Percentiles rank a stretch among this genome's conserved stretches.
Conservation (phyloP, 78 protist species). For the Bodo saltans region DNA sequence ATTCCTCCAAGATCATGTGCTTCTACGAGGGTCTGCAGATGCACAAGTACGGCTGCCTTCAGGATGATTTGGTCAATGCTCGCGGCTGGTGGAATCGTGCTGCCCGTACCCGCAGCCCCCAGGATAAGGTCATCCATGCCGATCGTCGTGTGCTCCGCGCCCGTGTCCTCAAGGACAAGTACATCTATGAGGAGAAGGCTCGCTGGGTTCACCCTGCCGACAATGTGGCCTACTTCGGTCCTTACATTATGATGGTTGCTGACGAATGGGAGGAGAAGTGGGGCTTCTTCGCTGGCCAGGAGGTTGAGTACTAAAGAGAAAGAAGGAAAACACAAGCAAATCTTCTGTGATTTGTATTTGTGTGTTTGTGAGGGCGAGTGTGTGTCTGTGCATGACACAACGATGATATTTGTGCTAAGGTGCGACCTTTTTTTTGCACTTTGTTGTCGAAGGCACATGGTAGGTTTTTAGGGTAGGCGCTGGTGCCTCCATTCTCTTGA, state of each 20-base stretch:
- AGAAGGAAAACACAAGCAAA: background rate
- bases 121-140: background rate
- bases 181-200: background rate
- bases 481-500: no score
- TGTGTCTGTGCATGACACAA: no score
- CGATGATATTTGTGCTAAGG: no score
- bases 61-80: background rate
- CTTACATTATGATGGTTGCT: slow-evolving; percentile 16
- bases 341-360: background rate
- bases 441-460: no score
- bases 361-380: background rate
- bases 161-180: slow-evolving; percentile 1
- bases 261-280: slow-evolving; percentile 30
- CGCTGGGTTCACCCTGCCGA: slow-evolving; percentile 31
- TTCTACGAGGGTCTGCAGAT: background rate
- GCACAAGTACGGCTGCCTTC: background rate
- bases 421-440: no score
- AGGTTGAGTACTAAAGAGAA: background rate
- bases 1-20: background rate
- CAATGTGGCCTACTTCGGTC: slow-evolving; percentile 6
- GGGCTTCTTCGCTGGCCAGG: slow-evolving; percentile 31
- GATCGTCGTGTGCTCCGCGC: background rate
- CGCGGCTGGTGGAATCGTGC: background rate
- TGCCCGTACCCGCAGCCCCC: background rate
- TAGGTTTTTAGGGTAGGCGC: no score